Conservation (phyloP, 768 basidiomycete genomes). For the Xerocomus brunneocitrinus region DNA sequence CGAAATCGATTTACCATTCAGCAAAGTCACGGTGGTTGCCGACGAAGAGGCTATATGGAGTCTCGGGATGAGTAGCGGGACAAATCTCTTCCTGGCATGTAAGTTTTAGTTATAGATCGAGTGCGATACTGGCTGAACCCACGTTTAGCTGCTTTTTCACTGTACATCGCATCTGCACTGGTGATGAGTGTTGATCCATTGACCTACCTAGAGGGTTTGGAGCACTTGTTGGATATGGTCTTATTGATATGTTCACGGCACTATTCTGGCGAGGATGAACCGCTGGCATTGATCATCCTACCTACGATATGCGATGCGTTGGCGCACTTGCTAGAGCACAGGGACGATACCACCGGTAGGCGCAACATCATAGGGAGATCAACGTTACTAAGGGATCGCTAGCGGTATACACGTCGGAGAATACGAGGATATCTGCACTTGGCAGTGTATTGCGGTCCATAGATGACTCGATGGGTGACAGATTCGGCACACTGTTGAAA, state of each 20-base stretch:
- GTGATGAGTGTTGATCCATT: constrained; percentile 32
- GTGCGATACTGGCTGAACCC: not conserved
- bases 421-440: constrained; percentile 49
- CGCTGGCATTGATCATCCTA: constrained; percentile 46
- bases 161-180: constrained; percentile 35
- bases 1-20: constrained; percentile 7
- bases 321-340: constrained; percentile 31
- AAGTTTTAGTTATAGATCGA: constrained; percentile 17
- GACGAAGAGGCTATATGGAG: constrained; percentile 38
- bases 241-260: constrained; percentile 45
- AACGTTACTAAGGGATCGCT: not conserved
- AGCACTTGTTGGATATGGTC: constrained; percentile 47
- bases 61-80: constrained; percentile 26
- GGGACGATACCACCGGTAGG: constrained; percentile 27
- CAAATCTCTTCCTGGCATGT: constrained; percentile 41
- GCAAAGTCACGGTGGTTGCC: constrained; percentile 4
- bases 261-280: constrained; percentile 44
- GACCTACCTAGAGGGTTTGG: constrained; percentile 38
- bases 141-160: constrained; percentile 42
- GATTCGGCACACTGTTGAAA: constrained; percentile 30
- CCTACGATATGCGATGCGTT: constrained; percentile 51
- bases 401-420: constrained; percentile 10
- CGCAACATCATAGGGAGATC: not conserved
- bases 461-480: constrained; percentile 6
- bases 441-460: constrained; percentile 35